Base-by-base conservation (phyloP, 2,329 filamentous ascomycete genomes). In the Penicillium digitatum region DNA sequence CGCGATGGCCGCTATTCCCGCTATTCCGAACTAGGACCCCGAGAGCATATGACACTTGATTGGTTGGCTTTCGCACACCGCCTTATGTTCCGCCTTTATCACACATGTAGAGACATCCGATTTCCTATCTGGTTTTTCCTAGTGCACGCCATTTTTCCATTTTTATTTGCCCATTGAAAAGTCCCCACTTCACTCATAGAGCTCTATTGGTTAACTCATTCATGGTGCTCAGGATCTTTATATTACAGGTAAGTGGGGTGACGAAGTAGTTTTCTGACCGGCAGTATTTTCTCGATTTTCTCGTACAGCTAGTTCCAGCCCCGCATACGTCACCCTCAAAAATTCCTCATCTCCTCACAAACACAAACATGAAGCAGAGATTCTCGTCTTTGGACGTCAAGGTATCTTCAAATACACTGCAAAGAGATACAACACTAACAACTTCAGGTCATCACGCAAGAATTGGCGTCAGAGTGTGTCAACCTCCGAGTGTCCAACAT, bases 401-500 rank as follows among this genome's bases (percentile, higher is more conserved):
- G 76, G 80, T 81, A 66, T 22, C 61, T 54, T 29, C 5, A 8
- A 24, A 42, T n/a, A 0, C 11, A n/a, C 44, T 26, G 16, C 10
- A 24, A 52, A n/a, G 7, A 39, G 49, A 40, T 40, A 29, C 50
- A 40, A 27, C 37, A 26, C 60, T 65, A 29, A 58, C 27, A n/a
- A 50, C 34, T 49, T 11, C 68, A 95, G 90, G 90, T 95, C 74
- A 95, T 97, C 70, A 88, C 91, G 54, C 90, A 95, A 72, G 94
- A 99, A 82, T 88, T 99, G 59, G 87, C 90, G 56, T 79, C 83
- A 60, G 83, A 82, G 61, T 82, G 99, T 51, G 84, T 87, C 55
- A 84, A 85, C 56, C 81, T 97, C 59, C 89, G 94, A 60, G 83
- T 97, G 48, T 85, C 89, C 59, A 99, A 99, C 71, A 87, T 96